Evolutionary conservation across 345 rosid genomes (phyloP).

Genomic region (Murraya paniculata): DNA sequence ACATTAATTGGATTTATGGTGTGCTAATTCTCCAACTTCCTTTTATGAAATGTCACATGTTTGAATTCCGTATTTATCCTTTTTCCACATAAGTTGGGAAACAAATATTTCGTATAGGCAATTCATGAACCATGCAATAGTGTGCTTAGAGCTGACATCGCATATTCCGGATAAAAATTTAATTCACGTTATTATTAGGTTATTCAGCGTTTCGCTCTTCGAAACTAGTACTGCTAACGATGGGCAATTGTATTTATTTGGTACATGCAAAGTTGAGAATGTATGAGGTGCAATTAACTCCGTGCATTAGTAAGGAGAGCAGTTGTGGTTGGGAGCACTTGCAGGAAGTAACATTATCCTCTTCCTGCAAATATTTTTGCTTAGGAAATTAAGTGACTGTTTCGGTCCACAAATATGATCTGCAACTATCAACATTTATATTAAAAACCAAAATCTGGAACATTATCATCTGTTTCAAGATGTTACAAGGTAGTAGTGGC

Average conservation of each 20-base stretch:
- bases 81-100: background rate
- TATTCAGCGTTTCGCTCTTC: background rate
- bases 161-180: background rate
- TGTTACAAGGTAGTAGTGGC: too few relatives aligned
- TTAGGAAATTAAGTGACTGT: background rate
- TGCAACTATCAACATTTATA: too few relatives aligned
- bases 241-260: slow-evolving; percentile 9
- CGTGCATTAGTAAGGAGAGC: slow-evolving; percentile 61
- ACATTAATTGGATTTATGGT: background rate
- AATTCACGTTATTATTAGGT: background rate
- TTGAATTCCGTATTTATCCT: background rate
- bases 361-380: background rate
- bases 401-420: background rate
- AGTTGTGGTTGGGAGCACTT: slow-evolving; percentile 86
- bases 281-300: slow-evolving; percentile 81
- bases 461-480: too few relatives aligned
- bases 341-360: slow-evolving; percentile 62
- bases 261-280: slow-evolving; percentile 51
- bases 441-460: too few relatives aligned
- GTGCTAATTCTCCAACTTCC: background rate
- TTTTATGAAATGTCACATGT: background rate
- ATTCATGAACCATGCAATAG: background rate
- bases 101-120: background rate
- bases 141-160: background rate
- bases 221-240: background rate